Base-by-base conservation (phyloP, 495 filamentous ascomycete species). In the Podospora pseudoanserina region DNA sequence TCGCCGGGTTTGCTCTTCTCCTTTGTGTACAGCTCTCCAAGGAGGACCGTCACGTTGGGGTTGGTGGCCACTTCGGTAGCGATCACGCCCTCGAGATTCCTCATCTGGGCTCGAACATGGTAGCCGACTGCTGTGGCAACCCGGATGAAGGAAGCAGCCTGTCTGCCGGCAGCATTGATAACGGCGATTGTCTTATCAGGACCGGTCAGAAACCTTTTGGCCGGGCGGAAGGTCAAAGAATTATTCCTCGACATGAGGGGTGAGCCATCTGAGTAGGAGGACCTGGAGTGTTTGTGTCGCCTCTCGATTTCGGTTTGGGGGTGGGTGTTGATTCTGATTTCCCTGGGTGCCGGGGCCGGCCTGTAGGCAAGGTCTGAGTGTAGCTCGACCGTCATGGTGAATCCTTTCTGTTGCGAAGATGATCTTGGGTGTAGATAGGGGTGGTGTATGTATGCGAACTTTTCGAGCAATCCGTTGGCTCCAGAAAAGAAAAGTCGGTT, bases 51-150 rank as follows among this genome's bases (percentile, higher is more conserved):
- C 63, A 98, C 92, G 76, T 96, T 95, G 34, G 92, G 88, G 61
- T 97, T 87, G 53, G 80, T 81, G 27, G 87, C 82, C 19, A 98
- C 89, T 79, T 98, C 94, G 44, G 91, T 86, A 18, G 92, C 92
- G 55, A 96, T 90, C 60, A 94, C 83, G 55, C 91, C 91, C 70
- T 92, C 89, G 60, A 90, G 85, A 70, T 92, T 92, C 70, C 92
- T 87, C 71, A 97, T 83, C 78, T 98, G 94, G 16, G 93, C 94
- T 71, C 92, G 89, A 19, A 98, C 93, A 72, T 88, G 85, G 81
- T 95, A 96, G 64, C 94, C 94, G 23, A 98, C 89, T 34, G 94
- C 94, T 11, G 91, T 90, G 23, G 94, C 94, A 72, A 96, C 93
- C 60, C 94, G 90, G 65, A 97, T 92, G 75, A 98, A 86, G 53